Conservation (phyloP, 2,329 filamentous ascomycete species). For the Fusarium verticillioides region DNA sequence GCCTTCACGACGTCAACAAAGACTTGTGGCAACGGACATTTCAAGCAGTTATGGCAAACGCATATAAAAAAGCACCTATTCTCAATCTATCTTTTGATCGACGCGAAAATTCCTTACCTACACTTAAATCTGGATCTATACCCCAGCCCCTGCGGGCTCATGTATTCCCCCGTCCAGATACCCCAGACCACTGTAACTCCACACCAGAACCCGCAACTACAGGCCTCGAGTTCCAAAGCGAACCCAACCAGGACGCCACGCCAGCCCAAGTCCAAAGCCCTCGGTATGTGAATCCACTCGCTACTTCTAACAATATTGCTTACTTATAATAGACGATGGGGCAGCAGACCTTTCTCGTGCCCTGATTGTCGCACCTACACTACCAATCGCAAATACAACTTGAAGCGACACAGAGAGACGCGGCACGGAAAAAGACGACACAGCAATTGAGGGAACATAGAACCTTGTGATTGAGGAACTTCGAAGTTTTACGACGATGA, state of each 20-base stretch:
- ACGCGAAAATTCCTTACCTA: too few species aligned
- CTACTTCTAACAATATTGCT: background rate
- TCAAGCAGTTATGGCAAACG: background rate
- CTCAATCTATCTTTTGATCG: rapidly evolving
- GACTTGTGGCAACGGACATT: background rate
- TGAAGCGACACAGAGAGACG: background rate
- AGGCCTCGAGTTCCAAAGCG: rapidly evolving
- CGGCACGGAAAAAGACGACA: background rate
- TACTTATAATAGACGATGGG: rapidly evolving
- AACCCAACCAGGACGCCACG: rapidly evolving
- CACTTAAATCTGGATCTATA: too few species aligned
- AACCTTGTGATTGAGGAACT: background rate
- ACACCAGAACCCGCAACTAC: too few species aligned
- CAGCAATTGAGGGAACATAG: rapidly evolving
- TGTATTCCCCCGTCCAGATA: background rate
- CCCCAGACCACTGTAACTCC: too few species aligned
- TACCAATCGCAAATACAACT: background rate
- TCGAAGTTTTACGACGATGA: rapidly evolving
- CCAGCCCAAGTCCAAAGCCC: background rate
- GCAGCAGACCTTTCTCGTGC: rapidly evolving
- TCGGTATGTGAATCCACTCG: background rate
- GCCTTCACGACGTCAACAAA: background rate
- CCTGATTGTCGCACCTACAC: background rate
- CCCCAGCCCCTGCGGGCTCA: background rate
- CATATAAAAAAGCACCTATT: rapidly evolving